Evolutionary conservation across 2,329 filamentous ascomycete species (phyloP).

Genomic region (Emericellopsis cladophorae): DNA sequence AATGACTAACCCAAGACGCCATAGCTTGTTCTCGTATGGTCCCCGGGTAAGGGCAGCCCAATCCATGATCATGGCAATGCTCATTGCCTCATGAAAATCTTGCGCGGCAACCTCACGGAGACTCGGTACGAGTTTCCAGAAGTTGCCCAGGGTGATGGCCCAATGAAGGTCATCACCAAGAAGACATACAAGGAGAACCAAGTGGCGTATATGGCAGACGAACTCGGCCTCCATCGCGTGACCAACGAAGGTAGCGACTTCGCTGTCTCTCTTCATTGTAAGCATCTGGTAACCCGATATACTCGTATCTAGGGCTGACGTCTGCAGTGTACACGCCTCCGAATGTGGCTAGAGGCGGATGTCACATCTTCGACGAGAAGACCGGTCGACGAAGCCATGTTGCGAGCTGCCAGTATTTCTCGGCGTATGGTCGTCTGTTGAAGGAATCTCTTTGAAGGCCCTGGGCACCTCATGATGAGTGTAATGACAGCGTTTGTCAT

Average conservation of each 20-base stretch:
- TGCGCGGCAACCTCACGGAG: slow-evolving; percentile 68
- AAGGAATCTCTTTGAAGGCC: slow-evolving; percentile 16
- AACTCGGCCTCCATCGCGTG: slow-evolving; percentile 75
- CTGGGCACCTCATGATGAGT: not conserved
- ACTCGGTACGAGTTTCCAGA: slow-evolving; percentile 67
- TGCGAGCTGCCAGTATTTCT: slow-evolving; percentile 60
- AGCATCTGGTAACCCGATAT: slow-evolving; percentile 13
- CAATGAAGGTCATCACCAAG: slow-evolving; percentile 53
- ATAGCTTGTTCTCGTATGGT: slow-evolving; percentile 81
- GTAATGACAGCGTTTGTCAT: not conserved
- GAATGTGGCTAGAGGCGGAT: slow-evolving; percentile 73
- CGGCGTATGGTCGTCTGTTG: slow-evolving; percentile 41
- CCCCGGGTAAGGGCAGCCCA: slow-evolving; percentile 66
- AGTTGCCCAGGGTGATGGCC: slow-evolving; percentile 29
- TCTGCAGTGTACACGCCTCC: slow-evolving; percentile 67
- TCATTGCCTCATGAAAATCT: slow-evolving; percentile 85
- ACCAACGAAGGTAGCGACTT: slow-evolving; percentile 63
- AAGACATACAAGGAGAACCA: slow-evolving; percentile 56
- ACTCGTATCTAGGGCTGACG: slow-evolving; percentile 17
- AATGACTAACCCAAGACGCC: slow-evolving; percentile 1
- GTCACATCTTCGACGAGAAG: slow-evolving; percentile 65
- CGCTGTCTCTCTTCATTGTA: slow-evolving; percentile 73
- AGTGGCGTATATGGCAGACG: slow-evolving; percentile 85
- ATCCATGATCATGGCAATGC: slow-evolving; percentile 86
- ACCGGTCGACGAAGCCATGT: slow-evolving; percentile 66